Conservation (phyloP, 805 yeast species). For the Candida oleophila region DNA sequence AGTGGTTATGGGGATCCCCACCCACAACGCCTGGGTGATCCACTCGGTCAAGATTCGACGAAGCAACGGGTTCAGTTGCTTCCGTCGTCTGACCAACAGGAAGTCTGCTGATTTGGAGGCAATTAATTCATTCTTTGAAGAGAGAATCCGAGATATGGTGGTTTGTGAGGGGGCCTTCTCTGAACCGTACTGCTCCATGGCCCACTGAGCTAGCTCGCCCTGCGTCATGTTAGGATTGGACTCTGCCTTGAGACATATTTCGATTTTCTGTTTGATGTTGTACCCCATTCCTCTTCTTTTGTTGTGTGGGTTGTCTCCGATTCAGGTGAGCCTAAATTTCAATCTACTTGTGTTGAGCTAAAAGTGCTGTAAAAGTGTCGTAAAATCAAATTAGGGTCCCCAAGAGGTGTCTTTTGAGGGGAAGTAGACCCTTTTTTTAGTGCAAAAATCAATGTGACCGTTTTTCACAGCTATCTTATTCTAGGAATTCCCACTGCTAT, state of each 20-base stretch:
- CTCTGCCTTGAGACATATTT: slow-evolving; percentile 65
- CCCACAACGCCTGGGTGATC: slow-evolving; percentile 69
- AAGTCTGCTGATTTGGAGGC: slow-evolving; percentile 52
- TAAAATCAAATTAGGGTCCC: too few relatives aligned
- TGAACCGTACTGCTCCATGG: slow-evolving; percentile 51
- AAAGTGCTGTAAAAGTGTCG: too few relatives aligned
- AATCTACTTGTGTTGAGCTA: too few relatives aligned
- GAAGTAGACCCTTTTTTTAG: too few relatives aligned
- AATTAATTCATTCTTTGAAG: slow-evolving; percentile 53
- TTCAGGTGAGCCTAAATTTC: too few relatives aligned
- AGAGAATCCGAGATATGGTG: slow-evolving; percentile 59
- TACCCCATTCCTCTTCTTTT: slow-evolving; percentile 59
- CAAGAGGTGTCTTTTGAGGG: too few relatives aligned
- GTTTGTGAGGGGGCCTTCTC: slow-evolving; percentile 63
- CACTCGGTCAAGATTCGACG: slow-evolving; percentile 65
- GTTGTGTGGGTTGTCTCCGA: too few relatives aligned
- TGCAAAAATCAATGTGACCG: too few relatives aligned
- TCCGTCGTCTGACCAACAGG: slow-evolving; percentile 50
- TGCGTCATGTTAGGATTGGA: slow-evolving; percentile 70
- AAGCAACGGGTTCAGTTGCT: slow-evolving; percentile 53
- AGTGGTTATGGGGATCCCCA: slow-evolving; percentile 60
- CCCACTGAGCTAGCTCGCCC: slow-evolving; percentile 64
- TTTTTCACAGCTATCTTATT: too few relatives aligned
- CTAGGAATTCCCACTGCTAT: too few relatives aligned
- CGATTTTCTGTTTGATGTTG: slow-evolving; percentile 61